Evolutionary conservation across 2,329 filamentous ascomycete species (phyloP), one percentile per base, ranked within the genome.

Genomic region (Xylariaceae sp.): DNA sequence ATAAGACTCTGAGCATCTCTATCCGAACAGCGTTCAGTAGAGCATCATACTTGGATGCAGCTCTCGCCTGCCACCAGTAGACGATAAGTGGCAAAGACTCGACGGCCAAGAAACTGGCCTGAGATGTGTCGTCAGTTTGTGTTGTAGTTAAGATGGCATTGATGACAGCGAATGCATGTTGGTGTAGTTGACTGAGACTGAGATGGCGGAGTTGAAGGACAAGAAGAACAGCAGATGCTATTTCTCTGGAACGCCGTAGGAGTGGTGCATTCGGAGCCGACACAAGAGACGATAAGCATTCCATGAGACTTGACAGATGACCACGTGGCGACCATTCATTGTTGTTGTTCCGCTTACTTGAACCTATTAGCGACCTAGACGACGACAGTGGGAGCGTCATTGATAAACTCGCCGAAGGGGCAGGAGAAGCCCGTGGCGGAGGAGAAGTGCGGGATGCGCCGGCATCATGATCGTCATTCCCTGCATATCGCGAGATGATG

Each of bases 31-130:
- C 79, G 62, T 81, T 84, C 63, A 84, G 80, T 67, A 83, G 80
- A 67, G 84, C 81, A 64, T 76, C 72, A 23, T 85, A 80, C 66
- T 85, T 80, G 11, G 82, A 80, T 30, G 81, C 74, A 51, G 83
- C 82, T 66, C 88, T 89, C n/a, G 83, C 81, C 64, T 86, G 80
- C 92, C 93, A 99, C 75, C 91, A 85, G 53, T 84, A 81, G 57
- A 82, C 84, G 64, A 96, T 84, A 50, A 92, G 73, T 1, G 90
- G 88, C 23, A 96, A 70, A 6, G 92, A 71, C 5, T 83, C 79
- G 57, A 78, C 76, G 13, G 88, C 80, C 44, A 88, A 75, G 39
- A 77, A 78, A 64, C 82, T 82, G 2, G 87, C 83, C 55, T 91
- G 78, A 0, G 78, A 73, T 11, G 87, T 79, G 62, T 89, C 82